These are phyloP conservation scores for Paraphoma chrysanthemicola DNA, from an alignment of 2,329 filamentous ascomycete genomes.

Conservation along the genomic window DNA sequence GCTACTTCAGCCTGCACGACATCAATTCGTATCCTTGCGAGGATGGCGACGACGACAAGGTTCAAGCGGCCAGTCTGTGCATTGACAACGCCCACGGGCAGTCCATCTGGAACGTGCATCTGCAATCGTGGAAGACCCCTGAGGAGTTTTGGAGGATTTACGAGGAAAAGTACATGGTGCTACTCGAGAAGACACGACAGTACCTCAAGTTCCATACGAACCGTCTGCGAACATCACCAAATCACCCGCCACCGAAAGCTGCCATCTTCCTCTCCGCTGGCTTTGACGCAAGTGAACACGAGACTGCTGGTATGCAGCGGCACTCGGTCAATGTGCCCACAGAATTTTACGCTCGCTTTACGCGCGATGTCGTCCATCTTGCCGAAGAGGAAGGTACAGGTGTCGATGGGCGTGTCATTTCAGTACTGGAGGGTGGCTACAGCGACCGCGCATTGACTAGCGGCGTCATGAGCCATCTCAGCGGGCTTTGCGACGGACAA, in stretches of 20 bases:
- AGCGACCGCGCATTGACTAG: slow-evolving; percentile 89
- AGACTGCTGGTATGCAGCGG: slow-evolving; percentile 90
- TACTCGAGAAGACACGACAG: slow-evolving; percentile 80
- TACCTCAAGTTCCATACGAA: slow-evolving; percentile 79
- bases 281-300: slow-evolving; percentile 97
- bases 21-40: slow-evolving; percentile 99
- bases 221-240: slow-evolving; percentile 63
- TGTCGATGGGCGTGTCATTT: slow-evolving; percentile 86
- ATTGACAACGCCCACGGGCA: slow-evolving; percentile 94
- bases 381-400: slow-evolving; percentile 79
- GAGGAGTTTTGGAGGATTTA: slow-evolving; percentile 91
- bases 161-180: slow-evolving; percentile 74
- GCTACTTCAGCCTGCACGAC: slow-evolving; percentile 96
- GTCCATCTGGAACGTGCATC: slow-evolving; percentile 93
- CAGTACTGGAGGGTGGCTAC: slow-evolving; percentile 94
- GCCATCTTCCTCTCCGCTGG: slow-evolving; percentile 95
- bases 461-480: slow-evolving; percentile 88
- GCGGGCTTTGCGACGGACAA: slow-evolving; percentile 73
- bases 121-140: slow-evolving; percentile 83
- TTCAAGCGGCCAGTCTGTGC: slow-evolving; percentile 91
- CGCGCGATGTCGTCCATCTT: slow-evolving; percentile 81
- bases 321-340: slow-evolving; percentile 96
- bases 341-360: slow-evolving; percentile 92
- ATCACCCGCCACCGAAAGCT: slow-evolving; percentile 72
- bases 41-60: slow-evolving; percentile 88